Evolutionary conservation across 768 basidiomycete species (phyloP), one percentile per base, ranked within the genome.

Genomic region (Hygrocybe coccinea): DNA sequence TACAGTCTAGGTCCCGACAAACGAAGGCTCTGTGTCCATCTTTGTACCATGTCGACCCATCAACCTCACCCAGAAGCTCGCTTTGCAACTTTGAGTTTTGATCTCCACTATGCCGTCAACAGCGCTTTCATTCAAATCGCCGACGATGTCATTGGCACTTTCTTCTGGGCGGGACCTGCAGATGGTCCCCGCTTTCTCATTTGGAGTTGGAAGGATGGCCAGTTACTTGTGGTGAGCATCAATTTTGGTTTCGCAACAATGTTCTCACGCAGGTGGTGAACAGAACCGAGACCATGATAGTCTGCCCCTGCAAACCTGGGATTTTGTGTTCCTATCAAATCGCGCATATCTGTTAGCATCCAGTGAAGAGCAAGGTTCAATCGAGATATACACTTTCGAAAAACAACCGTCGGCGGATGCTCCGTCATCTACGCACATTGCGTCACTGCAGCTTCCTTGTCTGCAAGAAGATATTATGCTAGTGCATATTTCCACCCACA

Each of bases 201-300:
- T 5, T 84, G 80, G 80, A 77, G 81, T 51, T 84, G 83, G 83
- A 72, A 64, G 55, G 74, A 69, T 0, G 79, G 77, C 0, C 57
- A 62, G 10, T 10, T 68, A 9, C 59, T 81, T 39, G 69, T 76
- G 47, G 82, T 82, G 59, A 11, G 2, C 34, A 29, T 47, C 12
- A 33, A 10, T n/a, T 11, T n/a, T n/a, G 9, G 19, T 22, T 54
- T 33, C 50, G 11, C 49, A 9, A 21, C 12, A 7, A 35, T 37
- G 21, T 15, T 11, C 46, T 35, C 19, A 7, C 24, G 19, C 35
- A 38, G 36, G 35, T 51, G 25, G 49, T 10, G n/a, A n/a, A n/a
- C 55, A 79, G 79, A 66, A 72, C 49, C 56, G 65, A 5, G 35
- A 57, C 7, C 56, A 55, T 21, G 8, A 6, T 35, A 35, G 36